These are phyloP conservation scores for Kandelia obovata DNA, from an alignment of 345 rosid species.

Conservation along the genomic window DNA sequence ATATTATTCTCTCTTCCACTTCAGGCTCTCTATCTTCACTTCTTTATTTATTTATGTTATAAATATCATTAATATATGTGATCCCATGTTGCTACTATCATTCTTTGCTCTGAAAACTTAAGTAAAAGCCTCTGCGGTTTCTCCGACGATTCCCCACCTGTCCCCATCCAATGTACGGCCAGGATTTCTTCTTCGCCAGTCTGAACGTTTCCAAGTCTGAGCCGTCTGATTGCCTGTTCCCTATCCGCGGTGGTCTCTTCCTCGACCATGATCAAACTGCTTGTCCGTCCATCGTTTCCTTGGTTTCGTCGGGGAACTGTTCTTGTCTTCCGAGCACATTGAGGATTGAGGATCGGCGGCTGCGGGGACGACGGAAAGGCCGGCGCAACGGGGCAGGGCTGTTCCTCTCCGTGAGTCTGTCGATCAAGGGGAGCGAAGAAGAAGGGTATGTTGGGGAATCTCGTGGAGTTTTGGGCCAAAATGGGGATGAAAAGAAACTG, in stretches of 20 bases:
- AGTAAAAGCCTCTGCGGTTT: neutral
- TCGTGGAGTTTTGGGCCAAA: constrained; percentile 27
- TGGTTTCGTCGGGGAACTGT: constrained; percentile 16
- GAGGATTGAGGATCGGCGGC: constrained; percentile 25
- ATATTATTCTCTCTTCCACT: constrained; percentile 31
- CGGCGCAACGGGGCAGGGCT: constrained; percentile 13
- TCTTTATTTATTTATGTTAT: too few species aligned
- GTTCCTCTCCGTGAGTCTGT: constrained; percentile 69
- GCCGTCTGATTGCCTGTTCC: constrained; percentile 18
- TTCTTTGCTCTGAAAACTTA: too few species aligned
- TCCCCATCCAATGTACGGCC: constrained; percentile 40
- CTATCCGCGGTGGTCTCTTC: constrained; percentile 50
- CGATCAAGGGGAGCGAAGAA: constrained; percentile 43
- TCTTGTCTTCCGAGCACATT: constrained; percentile 22
- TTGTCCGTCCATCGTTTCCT: constrained; percentile 46
- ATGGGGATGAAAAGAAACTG: constrained; percentile 24
- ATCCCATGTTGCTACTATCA: neutral
- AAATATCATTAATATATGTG: neutral
- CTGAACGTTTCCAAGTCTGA: constrained; percentile 31
- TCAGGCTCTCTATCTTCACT: constrained; percentile 14
- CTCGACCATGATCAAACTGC: constrained; percentile 32
- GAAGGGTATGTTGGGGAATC: constrained; percentile 48
- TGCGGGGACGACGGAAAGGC: constrained; percentile 19
- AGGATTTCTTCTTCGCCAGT: constrained; percentile 40
- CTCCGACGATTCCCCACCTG: neutral